Evolutionary conservation across 768 basidiomycete genomes (phyloP), one percentile per base, ranked within the genome.

Genomic region (Dictyophora rubrovolvata): DNA sequence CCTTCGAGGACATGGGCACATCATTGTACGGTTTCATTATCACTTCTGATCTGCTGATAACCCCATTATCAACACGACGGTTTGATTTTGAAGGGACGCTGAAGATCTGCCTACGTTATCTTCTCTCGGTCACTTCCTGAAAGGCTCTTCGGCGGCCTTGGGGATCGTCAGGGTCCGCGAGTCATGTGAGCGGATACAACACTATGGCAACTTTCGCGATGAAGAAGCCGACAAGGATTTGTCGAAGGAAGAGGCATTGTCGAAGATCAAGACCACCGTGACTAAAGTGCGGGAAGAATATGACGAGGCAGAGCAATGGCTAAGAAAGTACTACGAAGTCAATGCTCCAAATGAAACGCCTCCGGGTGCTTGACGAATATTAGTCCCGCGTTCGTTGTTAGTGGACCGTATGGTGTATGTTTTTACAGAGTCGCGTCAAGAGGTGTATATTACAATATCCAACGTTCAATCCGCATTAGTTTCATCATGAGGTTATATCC

Each of bases 71-170:
- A 9, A 56, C 57, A 49, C 60, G 60, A 63, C 59, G 52, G 63
- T 62, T 18, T 53, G 49, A 46, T 17, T 28, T 28, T 28, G 28
- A 69, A 91, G 89, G 62, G 65, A 65, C 42, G 69, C 65, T 21
- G 79, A 83, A 62, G 79, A 93, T 63, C 79, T 95, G 10, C 63
- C 66, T 10, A 69, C 79, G 57, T 81, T 99, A 17, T 86, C 89
- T 1, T 72, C 75, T 17, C 77, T 87, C 10, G 96, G 94, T 0
- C 95, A 99, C 72, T 99, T 90, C 73, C 83, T 98, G 68, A 99
- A 98, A 72, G 95, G 95, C 51, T 97, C 94, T 1, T 95, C 93
- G 12, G 94, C 94, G 28, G 91, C 94, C 1, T 79, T 99, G 49
- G 95, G 96, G 23, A 81, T 94, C 33, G 73, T 73, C 60, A 81